Percentiles rank a stretch among this genome's conserved stretches.
phyloP scores from a whole-genome alignment of 1,284 basidiomycete genomes.

The Cerioporus squamosus region DNA sequence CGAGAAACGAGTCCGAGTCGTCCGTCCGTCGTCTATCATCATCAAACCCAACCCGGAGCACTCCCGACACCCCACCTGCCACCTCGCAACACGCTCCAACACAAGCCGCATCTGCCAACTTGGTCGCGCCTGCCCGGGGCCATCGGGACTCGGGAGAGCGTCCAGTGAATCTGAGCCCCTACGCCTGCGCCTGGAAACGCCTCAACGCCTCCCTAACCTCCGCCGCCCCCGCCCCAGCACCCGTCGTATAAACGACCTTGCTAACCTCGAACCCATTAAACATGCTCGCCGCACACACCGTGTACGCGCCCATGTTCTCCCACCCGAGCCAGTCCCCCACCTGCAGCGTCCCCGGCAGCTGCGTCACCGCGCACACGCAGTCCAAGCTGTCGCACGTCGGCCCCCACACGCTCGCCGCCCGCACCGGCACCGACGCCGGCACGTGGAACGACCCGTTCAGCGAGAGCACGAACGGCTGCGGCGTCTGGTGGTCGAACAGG shows the following conservation, averaged over 20 bases:
- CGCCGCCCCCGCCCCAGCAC: slow-evolving; percentile 39
- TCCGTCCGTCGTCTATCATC: background rate
- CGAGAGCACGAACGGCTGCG: slow-evolving; percentile 70
- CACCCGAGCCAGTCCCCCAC: slow-evolving; percentile 85
- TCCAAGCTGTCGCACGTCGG: slow-evolving; percentile 81
- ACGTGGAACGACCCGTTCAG: slow-evolving; percentile 48
- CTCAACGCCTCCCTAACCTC: slow-evolving; percentile 42
- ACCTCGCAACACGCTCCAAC: background rate
- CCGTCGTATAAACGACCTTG: slow-evolving; percentile 48
- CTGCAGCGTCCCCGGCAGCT: slow-evolving; percentile 55
- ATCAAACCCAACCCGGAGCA: too few species aligned
- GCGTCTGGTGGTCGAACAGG: slow-evolving; percentile 79
- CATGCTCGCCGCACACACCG: slow-evolving; percentile 73
- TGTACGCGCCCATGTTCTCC: slow-evolving; percentile 83
- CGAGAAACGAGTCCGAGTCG: background rate
- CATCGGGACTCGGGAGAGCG: background rate
- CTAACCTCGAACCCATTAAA: slow-evolving; percentile 68
- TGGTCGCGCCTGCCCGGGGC: too few species aligned
- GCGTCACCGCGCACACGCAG: slow-evolving; percentile 56
- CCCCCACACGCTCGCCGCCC: slow-evolving; percentile 68
- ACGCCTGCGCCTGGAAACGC: slow-evolving; percentile 32
- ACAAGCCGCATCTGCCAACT: background rate
- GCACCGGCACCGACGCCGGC: slow-evolving; percentile 48
- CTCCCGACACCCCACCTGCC: too few species aligned
- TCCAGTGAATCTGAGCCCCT: slow-evolving; percentile 13